Percentiles rank a stretch among this genome's conserved stretches.
Evolutionary conservation across 139 green algal species (phyloP).

Genomic region (Parachlorella kessleri): DNA sequence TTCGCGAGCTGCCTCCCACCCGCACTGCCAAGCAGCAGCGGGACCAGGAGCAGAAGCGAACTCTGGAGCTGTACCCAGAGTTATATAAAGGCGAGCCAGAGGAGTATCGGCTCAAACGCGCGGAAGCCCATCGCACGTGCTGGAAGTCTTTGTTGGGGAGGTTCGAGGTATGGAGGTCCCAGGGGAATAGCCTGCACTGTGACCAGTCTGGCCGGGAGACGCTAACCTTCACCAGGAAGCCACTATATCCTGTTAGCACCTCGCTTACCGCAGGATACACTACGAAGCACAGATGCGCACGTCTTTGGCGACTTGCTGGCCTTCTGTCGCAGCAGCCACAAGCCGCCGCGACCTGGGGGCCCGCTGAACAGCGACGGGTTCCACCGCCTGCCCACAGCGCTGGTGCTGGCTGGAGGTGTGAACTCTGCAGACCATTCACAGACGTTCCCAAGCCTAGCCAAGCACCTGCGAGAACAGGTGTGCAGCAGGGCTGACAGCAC

Average conservation of each 20-base stretch:
- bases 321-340: conserved; percentile 10
- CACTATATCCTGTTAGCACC: neutral
- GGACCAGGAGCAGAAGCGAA: neutral
- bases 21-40: neutral
- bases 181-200: neutral
- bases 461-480: conserved; percentile 29
- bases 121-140: neutral
- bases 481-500: no score
- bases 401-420: conserved; percentile 57
- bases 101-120: conserved; percentile 6
- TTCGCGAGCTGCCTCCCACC: neutral
- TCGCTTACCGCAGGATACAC: neutral
- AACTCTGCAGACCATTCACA: conserved; percentile 54
- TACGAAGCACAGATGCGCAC: conserved; percentile 8
- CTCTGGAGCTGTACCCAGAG: conserved; percentile 16
- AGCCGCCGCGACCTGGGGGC: neutral
- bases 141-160: conserved; percentile 13
- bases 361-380: neutral
- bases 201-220: neutral
- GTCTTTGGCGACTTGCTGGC: conserved; percentile 23
- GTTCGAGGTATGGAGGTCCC: conserved; percentile 16
- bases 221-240: neutral
- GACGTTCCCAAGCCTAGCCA: conserved; percentile 51
- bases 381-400: conserved; percentile 36
- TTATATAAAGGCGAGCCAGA: conserved; percentile 5